Base-by-base conservation (phyloP, 2,329 filamentous ascomycete genomes). In the Fusarium devonianum region DNA sequence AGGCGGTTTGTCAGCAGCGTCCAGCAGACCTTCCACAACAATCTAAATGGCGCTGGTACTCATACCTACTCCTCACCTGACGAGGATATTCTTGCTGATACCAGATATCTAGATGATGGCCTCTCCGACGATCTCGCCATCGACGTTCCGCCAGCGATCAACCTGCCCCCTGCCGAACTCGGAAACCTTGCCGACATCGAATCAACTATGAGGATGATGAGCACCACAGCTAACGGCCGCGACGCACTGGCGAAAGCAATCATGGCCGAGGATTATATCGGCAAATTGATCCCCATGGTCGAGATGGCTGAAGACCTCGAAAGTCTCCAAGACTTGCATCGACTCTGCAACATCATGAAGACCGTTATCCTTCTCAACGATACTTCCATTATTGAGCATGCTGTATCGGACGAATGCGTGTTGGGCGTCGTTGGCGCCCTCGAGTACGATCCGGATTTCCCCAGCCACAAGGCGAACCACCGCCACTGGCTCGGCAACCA, bases 381-480 rank as follows among this genome's bases (percentile, higher is more conserved):
- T 70, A 96, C 89, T 21, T 83, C 86, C 50, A 96, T 99, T 57
- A 96, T 99, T 66, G 94, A 99, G 72, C 87, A 91, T 62, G 89
- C 93, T 11, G 92, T 99, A 18, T 90, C 89, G 11, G 93, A 97
- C 73, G 85, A 92, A 49, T 88, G 92, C 60, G 86, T 97, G 33
- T 76, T 96, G 60, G 94, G 93, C 13, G 93, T 97, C 18, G 92
- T 99, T 26, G 94, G 94, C 52, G 94, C 94, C 17, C 78, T 99
- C 56, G 94, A 99, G 77, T 99, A 97, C 75, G 94, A 99, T 66
- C 93, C 94, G 1, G 94, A 99, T 72, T 99, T 97, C 65, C 94
- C 94, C 6, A 92, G 88, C 51, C 94, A 97, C 78, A 97, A 97
- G 71, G 93, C 94, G 17, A 97, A 97, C 68, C 94, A 99, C 69